These are phyloP conservation scores for Hymenochaete sp. DNA, from an alignment of 1,284 basidiomycete species.

Conservation along the genomic window DNA sequence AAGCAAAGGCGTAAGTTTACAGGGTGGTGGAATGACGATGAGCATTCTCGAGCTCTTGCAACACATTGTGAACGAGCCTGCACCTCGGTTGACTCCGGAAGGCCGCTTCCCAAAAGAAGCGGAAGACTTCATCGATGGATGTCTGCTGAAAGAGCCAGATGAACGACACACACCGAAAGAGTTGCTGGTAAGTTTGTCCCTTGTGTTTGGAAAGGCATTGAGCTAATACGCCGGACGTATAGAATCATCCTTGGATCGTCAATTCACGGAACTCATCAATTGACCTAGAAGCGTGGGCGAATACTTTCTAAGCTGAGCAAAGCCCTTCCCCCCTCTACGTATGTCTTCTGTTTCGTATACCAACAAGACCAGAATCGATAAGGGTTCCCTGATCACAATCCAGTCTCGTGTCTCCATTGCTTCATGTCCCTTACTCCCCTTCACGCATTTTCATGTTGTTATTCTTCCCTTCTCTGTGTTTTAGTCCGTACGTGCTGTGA, in stretches of 20 bases:
- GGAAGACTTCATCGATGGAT: slow-evolving; percentile 74
- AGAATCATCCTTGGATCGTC: slow-evolving; percentile 56
- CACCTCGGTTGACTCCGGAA: slow-evolving; percentile 67
- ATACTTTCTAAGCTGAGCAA: slow-evolving; percentile 46
- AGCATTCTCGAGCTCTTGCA: slow-evolving; percentile 94
- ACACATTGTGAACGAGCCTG: slow-evolving; percentile 96
- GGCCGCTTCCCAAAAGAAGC: slow-evolving; percentile 65
- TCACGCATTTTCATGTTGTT: too few species aligned
- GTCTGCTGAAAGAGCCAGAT: slow-evolving; percentile 78
- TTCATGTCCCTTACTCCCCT: too few species aligned
- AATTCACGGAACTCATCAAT: slow-evolving; percentile 39
- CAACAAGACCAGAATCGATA: too few species aligned
- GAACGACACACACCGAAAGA: slow-evolving; percentile 73
- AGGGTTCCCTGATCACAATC: too few species aligned
- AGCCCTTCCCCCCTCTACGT: too few species aligned
- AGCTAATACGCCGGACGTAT: too few species aligned
- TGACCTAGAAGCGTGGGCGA: slow-evolving; percentile 58
- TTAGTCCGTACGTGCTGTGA: too few species aligned
- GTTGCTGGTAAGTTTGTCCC: slow-evolving; percentile 44
- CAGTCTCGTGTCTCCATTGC: too few species aligned
- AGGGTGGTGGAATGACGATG: slow-evolving; percentile 91
- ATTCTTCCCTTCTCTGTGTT: too few species aligned
- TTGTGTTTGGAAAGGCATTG: too few species aligned
- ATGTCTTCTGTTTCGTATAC: too few species aligned
- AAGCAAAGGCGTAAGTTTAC: slow-evolving; percentile 79